These are phyloP conservation scores for Beta vulgaris DNA, from an alignment of 148 eudicot species.

Conservation along the genomic window DNA sequence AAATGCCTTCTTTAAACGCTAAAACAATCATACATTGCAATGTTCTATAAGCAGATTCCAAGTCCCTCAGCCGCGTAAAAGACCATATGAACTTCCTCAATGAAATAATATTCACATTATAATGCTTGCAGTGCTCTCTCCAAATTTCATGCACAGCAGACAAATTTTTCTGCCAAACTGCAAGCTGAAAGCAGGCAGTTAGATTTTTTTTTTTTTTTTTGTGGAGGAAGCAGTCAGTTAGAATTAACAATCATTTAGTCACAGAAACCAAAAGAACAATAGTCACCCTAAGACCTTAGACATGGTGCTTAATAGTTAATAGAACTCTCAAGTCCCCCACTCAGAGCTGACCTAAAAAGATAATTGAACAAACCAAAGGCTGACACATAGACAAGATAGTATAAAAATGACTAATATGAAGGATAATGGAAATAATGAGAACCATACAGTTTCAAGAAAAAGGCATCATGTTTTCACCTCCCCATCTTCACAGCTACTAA, in stretches of 20 bases:
- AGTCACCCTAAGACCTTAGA: background rate
- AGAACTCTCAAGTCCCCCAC: background rate
- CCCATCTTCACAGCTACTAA: background rate
- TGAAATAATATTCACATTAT: slow-evolving; percentile 44
- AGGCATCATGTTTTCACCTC: background rate
- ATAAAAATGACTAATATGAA: background rate
- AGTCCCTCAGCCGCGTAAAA: slow-evolving; percentile 62
- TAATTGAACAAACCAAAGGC: background rate
- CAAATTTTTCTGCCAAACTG: slow-evolving; percentile 75
- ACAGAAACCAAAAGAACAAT: background rate
- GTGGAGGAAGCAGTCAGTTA: slow-evolving; percentile 32
- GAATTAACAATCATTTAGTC: slow-evolving; percentile 14
- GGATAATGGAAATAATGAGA: background rate
- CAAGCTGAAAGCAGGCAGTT: slow-evolving; percentile 66
- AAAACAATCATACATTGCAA: slow-evolving; percentile 70
- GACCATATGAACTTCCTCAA: slow-evolving; percentile 65
- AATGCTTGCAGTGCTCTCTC: slow-evolving; percentile 59
- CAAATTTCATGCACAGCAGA: slow-evolving; percentile 70
- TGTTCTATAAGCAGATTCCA: slow-evolving; percentile 54
- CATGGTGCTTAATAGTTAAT: background rate
- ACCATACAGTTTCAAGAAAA: background rate
- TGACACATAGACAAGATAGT: background rate
- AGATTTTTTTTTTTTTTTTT: too few relatives aligned
- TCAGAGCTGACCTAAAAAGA: background rate
- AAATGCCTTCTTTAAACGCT: slow-evolving; percentile 37